Base-by-base conservation (phyloP, 2,329 filamentous ascomycete species). In the Cyclaneusma minus region DNA sequence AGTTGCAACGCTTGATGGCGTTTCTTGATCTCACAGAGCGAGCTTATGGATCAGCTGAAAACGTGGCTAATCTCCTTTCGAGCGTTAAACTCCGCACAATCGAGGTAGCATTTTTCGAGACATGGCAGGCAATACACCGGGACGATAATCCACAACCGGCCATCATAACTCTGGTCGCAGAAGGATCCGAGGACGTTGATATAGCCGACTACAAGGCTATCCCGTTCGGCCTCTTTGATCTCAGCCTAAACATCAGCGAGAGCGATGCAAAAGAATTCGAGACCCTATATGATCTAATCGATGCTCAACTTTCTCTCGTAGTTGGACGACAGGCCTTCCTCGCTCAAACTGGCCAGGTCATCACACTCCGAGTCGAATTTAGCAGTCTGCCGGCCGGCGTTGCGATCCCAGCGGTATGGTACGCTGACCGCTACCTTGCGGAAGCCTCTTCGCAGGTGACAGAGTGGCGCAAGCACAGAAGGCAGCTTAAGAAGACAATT, bases 21-120 rank as follows among this genome's bases (percentile, higher is more conserved):
- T 74, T 76, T 33, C 54, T 76, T 3, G 69, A 75, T 30, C 51
- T 47, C 7, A 70, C 68, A 0, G 63, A 73, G 14, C 58, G 71
- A 22, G 63, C 60, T 22, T 73, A 72, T 35, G 70, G 64, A 9
- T 64, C 62, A 1, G 58, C 58, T 13, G 63, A 67, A 29, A 48
- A 52, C 4, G 44, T 73, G 5, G 45, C 55, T 10, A 34, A 36
- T 6, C 30, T 41, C 30, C 25, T 4, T 37, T 37, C 13, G 37
- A 47, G n/a, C 33, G 18, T 37, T 20, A 38, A 31, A 22, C 10
- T 13, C 17, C 28, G 24, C 24, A 5, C n/a, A 41, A 32, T 37
- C 3, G 40, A 43, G 17, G 17, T 38, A 13, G 34, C 34, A 9
- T 40, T 47, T 7, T 35, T 49, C 19, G 25, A 32, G 14, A 32